Percentiles rank a stretch among this genome's conserved stretches.
Evolutionary conservation across 139 green algal genomes (phyloP).

Genomic region (Chlorella vulgaris): DNA sequence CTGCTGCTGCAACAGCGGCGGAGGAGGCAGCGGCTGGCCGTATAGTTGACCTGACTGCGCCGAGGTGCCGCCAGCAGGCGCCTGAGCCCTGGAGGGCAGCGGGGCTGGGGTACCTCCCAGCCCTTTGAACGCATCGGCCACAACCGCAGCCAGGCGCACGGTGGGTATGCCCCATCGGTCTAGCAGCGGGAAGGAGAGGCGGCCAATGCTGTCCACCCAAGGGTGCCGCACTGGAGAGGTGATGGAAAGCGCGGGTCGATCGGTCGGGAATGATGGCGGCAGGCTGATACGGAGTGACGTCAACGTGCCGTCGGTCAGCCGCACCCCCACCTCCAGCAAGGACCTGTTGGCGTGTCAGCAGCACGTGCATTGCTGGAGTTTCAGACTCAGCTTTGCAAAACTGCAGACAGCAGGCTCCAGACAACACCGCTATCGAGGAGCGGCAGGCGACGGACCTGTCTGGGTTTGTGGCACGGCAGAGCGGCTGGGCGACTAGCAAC

Average conservation of each 20-base stretch:
- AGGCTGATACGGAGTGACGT: slow-evolving; percentile 25
- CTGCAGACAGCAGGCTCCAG: no score
- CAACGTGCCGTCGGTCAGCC: slow-evolving; percentile 17
- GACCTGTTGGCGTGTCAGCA: no score
- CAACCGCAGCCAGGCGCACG: slow-evolving; percentile 46
- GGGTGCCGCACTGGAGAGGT: slow-evolving; percentile 59
- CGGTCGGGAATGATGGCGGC: slow-evolving; percentile 18
- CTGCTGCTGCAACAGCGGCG: background rate
- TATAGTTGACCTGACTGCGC: background rate
- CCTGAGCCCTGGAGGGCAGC: background rate
- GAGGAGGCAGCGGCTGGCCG: no score
- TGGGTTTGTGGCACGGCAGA: slow-evolving; percentile 14
- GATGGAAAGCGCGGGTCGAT: slow-evolving; percentile 49
- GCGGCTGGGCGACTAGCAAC: slow-evolving; percentile 5
- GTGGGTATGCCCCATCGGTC: slow-evolving; percentile 25
- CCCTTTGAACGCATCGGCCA: slow-evolving; percentile 47
- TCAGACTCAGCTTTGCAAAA: no score
- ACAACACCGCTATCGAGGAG: no score
- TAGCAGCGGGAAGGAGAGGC: slow-evolving; percentile 38
- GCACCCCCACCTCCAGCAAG: slow-evolving; percentile 25
- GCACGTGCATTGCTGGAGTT: no score
- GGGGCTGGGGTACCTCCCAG: slow-evolving; percentile 6
- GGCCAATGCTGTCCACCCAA: slow-evolving; percentile 53
- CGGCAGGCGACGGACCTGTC: slow-evolving; percentile 31
- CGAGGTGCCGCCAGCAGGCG: background rate